Conservation (phyloP, 306 rosid genomes). For the Lithocarpus polystachyus region DNA sequence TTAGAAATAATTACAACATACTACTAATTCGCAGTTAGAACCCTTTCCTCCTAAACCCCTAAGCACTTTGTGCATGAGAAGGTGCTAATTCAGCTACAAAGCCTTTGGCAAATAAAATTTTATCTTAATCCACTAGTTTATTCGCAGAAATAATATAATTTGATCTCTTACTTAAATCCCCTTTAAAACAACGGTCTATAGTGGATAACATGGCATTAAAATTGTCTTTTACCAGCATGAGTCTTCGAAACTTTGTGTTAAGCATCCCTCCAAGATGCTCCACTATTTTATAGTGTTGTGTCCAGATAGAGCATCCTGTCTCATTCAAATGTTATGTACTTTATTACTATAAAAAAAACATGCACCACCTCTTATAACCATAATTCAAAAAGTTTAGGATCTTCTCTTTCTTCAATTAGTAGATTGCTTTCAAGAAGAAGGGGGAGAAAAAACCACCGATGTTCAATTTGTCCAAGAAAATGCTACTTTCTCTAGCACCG, state of each 20-base stretch:
- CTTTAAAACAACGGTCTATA: neutral
- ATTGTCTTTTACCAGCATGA: constrained; percentile 29
- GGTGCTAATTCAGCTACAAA: too few relatives aligned
- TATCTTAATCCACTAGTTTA: neutral
- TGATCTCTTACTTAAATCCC: neutral
- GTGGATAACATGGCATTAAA: too few relatives aligned
- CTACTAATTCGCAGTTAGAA: too few relatives aligned
- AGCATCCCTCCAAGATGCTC: constrained; percentile 26
- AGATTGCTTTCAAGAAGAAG: constrained; percentile 14
- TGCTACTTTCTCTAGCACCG: constrained; percentile 25
- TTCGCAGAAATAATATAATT: neutral
- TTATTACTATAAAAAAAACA: neutral
- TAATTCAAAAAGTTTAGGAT: neutral
- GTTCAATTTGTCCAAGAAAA: constrained; percentile 38
- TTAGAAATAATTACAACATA: too few relatives aligned
- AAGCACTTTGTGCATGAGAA: too few relatives aligned
- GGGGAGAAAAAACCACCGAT: constrained; percentile 25
- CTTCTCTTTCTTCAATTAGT: constrained; percentile 17
- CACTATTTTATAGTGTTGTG: constrained; percentile 5
- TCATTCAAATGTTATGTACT: neutral
- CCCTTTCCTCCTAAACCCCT: too few relatives aligned
- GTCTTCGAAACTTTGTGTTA: constrained; percentile 12
- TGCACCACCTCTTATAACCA: constrained; percentile 3
- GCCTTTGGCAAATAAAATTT: neutral
- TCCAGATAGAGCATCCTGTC: constrained; percentile 16